Evolutionary conservation across 2,329 filamentous ascomycete genomes (phyloP), one percentile per base, ranked within the genome.

Genomic region (Trichoderma sp.): DNA sequence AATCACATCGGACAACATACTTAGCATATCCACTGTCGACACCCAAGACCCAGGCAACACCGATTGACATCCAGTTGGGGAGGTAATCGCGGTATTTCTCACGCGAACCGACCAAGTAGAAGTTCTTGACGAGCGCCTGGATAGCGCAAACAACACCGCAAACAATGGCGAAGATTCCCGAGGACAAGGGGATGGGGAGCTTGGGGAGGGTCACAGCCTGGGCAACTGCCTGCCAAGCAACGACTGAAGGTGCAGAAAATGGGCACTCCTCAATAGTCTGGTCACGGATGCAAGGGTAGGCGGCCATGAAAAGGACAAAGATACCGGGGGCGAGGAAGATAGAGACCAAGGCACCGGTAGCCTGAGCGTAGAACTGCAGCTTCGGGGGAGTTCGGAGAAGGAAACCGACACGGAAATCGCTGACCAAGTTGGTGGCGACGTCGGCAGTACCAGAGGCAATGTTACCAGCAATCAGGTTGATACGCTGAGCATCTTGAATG

Each of bases 371-470:
- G 84, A 89, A 92, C 79, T 92, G 90, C 78, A 89, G 85, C 72
- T 87, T 84, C 0, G 90, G 90, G 0, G 90, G 86, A 0, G 90
- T 92, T 73, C 86, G 84, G 68, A 92, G 86, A 5, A 92, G 83
- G 83, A 91, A 92, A 5, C 90, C 90, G 53, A 90, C 89, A 39
- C 90, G 86, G 85, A 92, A 92, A 76, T 93, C 90, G 70, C 84
- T 84, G 43, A 88, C 86, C 17, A 92, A 81, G 66, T 85, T 82
- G 47, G 82, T 85, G 58, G 86, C 81, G 7, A 88, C 85, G 17
- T 86, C 84, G 4, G 87, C 87, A n/a, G 85, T 85, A 70, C 86
- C 87, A 0, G 85, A 85, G 8, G 87, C 86, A 53, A 89, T 83
- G 76, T 83, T 83, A 74, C 90, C 90, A 55, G 90, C 90, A 36